Evolutionary conservation across 495 filamentous ascomycete species (phyloP).

Genomic region (Tuber brumale): DNA sequence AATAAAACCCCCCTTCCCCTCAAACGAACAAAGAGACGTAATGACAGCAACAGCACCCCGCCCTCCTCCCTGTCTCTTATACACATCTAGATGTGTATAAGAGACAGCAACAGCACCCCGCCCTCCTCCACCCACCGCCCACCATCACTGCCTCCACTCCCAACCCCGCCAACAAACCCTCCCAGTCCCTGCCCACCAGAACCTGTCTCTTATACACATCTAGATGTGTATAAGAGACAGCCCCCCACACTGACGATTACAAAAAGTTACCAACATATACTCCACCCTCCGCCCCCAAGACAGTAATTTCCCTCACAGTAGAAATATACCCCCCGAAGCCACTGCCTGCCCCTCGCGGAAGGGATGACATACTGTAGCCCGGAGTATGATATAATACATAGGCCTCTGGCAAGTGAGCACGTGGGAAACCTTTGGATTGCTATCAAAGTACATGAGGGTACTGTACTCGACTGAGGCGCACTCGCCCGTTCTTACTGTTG

Average conservation of each 20-base stretch:
- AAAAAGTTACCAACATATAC: background rate
- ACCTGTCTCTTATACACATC: too few species aligned
- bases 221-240: too few species aligned
- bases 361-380: too few species aligned
- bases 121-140: too few species aligned
- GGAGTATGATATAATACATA: constrained; percentile 3
- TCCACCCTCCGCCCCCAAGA: constrained; percentile 19
- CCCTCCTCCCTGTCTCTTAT: too few species aligned
- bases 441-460: constrained; percentile 21
- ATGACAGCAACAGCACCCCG: too few species aligned
- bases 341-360: background rate
- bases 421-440: constrained; percentile 23
- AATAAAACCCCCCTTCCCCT: background rate
- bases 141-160: background rate
- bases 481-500: constrained; percentile 20
- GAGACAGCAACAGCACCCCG: too few species aligned
- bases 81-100: too few species aligned
- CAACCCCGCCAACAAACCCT: background rate
- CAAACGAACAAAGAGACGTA: too few species aligned
- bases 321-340: constrained; percentile 28
- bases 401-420: constrained; percentile 32
- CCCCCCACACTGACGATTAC: background rate
- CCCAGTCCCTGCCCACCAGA: constrained; percentile 20
- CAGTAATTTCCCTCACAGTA: constrained; percentile 25
- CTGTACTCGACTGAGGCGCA: constrained; percentile 18